phyloP scores from a whole-genome alignment of 345 rosid genomes.

The Mallotus nudiflorus region DNA sequence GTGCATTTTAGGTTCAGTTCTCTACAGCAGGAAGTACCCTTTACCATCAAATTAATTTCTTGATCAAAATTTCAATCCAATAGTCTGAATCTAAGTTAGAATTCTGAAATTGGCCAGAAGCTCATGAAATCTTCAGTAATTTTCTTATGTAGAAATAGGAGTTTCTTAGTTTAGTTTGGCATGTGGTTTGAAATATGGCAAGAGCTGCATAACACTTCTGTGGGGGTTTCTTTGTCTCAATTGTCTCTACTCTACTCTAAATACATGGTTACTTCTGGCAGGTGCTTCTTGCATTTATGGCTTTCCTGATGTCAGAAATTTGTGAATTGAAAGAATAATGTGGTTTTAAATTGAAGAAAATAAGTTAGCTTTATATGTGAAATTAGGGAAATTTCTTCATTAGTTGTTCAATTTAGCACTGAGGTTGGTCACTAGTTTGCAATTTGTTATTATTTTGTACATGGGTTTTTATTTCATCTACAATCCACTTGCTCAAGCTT shows the following conservation, averaged over 20 bases:
- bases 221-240: background rate
- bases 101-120: background rate
- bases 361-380: background rate
- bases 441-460: background rate
- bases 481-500: background rate
- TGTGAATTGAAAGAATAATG: background rate
- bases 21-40: background rate
- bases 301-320: background rate
- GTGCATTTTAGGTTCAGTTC: background rate
- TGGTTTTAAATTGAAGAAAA: background rate
- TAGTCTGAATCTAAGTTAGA: background rate
- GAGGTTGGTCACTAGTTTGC: background rate
- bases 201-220: background rate
- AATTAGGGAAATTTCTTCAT: background rate
- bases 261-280: background rate
- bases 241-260: background rate
- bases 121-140: background rate
- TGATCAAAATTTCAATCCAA: background rate
- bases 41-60: background rate
- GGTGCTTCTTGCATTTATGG: background rate
- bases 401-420: background rate
- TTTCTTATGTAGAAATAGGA: background rate
- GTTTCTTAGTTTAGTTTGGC: background rate
- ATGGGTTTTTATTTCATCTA: background rate
- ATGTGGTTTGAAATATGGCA: constrained; percentile 5